Base-by-base conservation (phyloP, 2,329 filamentous ascomycete genomes). In the Colletotrichum sp. region DNA sequence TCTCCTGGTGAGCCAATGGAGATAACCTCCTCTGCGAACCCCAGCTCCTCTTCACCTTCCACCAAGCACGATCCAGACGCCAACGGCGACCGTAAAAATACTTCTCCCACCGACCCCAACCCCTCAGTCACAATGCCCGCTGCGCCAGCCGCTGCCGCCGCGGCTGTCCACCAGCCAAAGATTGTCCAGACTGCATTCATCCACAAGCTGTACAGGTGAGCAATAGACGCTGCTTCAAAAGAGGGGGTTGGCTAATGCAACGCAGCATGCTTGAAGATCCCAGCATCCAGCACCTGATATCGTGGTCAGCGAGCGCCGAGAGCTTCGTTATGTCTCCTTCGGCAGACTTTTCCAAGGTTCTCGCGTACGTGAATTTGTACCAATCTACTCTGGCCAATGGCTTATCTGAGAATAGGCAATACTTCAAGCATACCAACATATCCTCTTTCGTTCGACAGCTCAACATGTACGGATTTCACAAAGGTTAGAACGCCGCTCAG, bases 401-500 rank as follows among this genome's bases (percentile, higher is more conserved):
- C 49, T 71, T 13, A 68, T 57, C 21, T 15, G 52, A 52, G 44
- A 44, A 18, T 81, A 98, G 96, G 71, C 96, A 98, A 92, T 99
- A 99, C 84, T 99, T 99, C 85, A 99, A 99, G 83, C 97, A 99
- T 84, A 99, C 96, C 80, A 99, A 99, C 83, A 98, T 99, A 77
- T 99, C 97, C 13, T 99, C 97, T 1, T 99, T 99, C 84, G 97
- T 99, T 66, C 93, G 97, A 65, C 97, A 99, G 86, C 87, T 99
- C 67, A 99, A 99, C 84, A 99, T 99, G 97, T 99, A 99, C 81
- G 97, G 97, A 8, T 99, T 99, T 85, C 97, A 99, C 84, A 99
- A 99, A 94, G 96, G 96, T 98, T 80, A 63, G 83, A 79, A 24
- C 34, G 49, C 30, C 49, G 60, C 72, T 79, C 67, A 70, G 12